Evolutionary conservation across 2,329 filamentous ascomycete species (phyloP).

Genomic region (Pyrenochaeta sp.): DNA sequence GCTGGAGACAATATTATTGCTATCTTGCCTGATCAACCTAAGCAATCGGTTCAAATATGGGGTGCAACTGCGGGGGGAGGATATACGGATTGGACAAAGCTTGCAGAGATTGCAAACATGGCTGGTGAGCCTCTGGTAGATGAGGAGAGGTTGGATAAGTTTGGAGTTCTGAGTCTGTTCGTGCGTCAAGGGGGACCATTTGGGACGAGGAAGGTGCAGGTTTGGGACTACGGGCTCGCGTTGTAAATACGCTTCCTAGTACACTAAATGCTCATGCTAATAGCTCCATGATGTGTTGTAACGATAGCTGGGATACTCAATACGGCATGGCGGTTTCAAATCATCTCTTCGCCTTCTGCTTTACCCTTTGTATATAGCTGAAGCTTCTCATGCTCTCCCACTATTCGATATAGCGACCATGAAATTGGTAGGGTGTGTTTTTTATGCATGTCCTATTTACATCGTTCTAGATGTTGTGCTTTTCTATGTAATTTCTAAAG

Average conservation of each 20-base stretch:
- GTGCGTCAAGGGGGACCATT: constrained; percentile 46
- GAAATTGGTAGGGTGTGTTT: no score
- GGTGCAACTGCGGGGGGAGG: constrained; percentile 36
- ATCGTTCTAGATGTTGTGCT: no score
- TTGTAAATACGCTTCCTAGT: constrained; percentile 8
- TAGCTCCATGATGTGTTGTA: no score
- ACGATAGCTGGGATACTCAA: no score
- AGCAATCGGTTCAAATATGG: constrained; percentile 39
- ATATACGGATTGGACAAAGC: constrained; percentile 42
- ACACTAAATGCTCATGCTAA: no score
- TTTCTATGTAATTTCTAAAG: no score
- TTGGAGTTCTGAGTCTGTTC: constrained; percentile 43
- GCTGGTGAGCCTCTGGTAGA: constrained; percentile 44
- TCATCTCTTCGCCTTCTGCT: no score
- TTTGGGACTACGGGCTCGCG: constrained; percentile 43
- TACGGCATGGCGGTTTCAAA: no score
- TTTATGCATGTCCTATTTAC: no score
- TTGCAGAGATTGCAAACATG: constrained; percentile 41
- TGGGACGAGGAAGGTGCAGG: constrained; percentile 42
- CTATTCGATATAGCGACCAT: no score
- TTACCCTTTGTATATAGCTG: no score
- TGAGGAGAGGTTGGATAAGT: constrained; percentile 37
- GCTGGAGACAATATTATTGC: constrained; percentile 39
- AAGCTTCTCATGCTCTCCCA: no score
- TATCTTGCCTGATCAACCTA: constrained; percentile 42